Conservation (phyloP, 345 rosid species). For the Geranium brycei region DNA sequence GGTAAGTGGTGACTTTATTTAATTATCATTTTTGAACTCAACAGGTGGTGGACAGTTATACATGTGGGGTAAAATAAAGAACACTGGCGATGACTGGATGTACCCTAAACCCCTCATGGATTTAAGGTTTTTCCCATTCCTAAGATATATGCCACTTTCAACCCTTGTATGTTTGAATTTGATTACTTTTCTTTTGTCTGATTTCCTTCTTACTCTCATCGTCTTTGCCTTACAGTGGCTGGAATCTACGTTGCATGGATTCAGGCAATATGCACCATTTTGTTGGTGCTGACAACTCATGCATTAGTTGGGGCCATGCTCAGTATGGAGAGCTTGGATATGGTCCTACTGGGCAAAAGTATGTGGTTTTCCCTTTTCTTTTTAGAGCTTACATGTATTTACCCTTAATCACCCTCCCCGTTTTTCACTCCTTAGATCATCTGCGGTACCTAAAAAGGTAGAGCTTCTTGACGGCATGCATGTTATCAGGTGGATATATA, state of each 20-base stretch:
- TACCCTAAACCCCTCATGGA: constrained; percentile 98
- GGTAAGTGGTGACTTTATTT: background rate
- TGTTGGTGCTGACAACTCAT: constrained; percentile 92
- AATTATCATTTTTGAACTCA: background rate
- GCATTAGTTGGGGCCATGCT: constrained; percentile 99
- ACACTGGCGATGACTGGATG: constrained; percentile 93
- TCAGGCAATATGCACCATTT: constrained; percentile 93
- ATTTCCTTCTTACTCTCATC: background rate
- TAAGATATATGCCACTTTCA: background rate
- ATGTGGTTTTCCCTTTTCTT: constrained; percentile 11
- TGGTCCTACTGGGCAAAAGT: constrained; percentile 92
- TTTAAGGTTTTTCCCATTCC: constrained; percentile 49
- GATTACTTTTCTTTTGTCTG: background rate
- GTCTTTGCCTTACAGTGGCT: constrained; percentile 46
- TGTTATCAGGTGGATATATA: constrained; percentile 52
- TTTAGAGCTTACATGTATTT: background rate
- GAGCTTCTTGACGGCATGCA: constrained; percentile 88
- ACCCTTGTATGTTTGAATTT: background rate
- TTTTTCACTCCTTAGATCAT: constrained; percentile 44
- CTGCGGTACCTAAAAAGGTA: constrained; percentile 87
- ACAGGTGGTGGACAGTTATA: constrained; percentile 95
- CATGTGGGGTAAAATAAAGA: constrained; percentile 98
- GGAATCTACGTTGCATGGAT: constrained; percentile 97
- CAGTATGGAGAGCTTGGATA: constrained; percentile 91
- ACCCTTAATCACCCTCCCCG: constrained; percentile 3